Evolutionary conservation across 805 yeast genomes (phyloP), one percentile per base, ranked within the genome.

Genomic region (Allodekkera sacchari): DNA sequence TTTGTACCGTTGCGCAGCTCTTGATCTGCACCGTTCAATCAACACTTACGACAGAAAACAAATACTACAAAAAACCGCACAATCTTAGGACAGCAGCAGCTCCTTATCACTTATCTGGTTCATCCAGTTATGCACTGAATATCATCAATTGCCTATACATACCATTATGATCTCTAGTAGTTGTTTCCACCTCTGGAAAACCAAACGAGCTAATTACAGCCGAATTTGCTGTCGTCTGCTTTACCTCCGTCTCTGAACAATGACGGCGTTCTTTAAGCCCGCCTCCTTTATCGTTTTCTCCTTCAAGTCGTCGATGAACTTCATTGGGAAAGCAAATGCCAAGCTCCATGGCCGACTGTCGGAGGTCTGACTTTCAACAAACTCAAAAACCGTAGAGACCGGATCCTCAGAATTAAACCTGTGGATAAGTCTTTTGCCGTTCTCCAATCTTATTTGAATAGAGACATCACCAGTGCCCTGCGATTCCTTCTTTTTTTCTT

Each of bases 401-500:
- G 83, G 62, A 35, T 78, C 94, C 3, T 67, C 47, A 5, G 85
- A 63, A 43, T 73, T 63, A 50, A 89, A 79, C 29, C 71, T 71
- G 30, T 71, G 74, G 11, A 82, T 66, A 13, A 73, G 61, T 38
- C 85, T 70, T 38, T 74, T 70, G 5, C 96, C 96, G 47, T 74
- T 79, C 2, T 92, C 94, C 36, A 87, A 69, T 50, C 96, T 71
- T 11, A 88, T 74, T 55, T 85, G 96, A 6, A 88, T 77, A 5
- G 69, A 62, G 0, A 89, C 66, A 49, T 84, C 92, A 5, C 94
- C 51, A 6, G 44, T 40, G 15, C 38, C 42, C 22, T 27, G 37
- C 9, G 33, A 28, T 23, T 30, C 37, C n/a, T 26, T 11, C 36
- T 44, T 37, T 15, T 35, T 22, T 11, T 23, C 26, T n/a, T 22